These are phyloP conservation scores for Penicillium pulvis DNA, from an alignment of 495 filamentous ascomycete genomes.

Conservation along the genomic window DNA sequence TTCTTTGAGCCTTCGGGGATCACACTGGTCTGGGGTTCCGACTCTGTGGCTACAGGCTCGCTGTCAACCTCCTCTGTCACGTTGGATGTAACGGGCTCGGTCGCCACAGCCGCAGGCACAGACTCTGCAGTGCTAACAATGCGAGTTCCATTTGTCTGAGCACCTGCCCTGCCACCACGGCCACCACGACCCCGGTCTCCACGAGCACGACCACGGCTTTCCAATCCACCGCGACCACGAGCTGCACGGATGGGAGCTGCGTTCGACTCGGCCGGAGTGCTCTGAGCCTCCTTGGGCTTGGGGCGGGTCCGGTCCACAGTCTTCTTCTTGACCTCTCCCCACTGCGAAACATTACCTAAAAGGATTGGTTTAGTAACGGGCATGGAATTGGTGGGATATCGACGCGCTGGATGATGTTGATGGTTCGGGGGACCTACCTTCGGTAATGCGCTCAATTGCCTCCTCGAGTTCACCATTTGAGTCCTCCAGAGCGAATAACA, in stretches of 20 bases:
- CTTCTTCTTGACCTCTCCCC: slow-evolving; percentile 93
- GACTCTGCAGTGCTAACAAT: slow-evolving; percentile 32
- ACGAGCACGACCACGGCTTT: slow-evolving; percentile 68
- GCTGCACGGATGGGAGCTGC: slow-evolving; percentile 60
- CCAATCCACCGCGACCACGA: slow-evolving; percentile 66
- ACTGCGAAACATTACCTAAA: slow-evolving; percentile 85
- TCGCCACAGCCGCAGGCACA: slow-evolving; percentile 26
- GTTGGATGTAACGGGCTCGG: slow-evolving; percentile 45
- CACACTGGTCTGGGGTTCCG: slow-evolving; percentile 46
- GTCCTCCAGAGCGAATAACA: slow-evolving; percentile 89
- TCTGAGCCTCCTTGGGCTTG: slow-evolving; percentile 75
- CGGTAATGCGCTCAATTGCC: slow-evolving; percentile 85
- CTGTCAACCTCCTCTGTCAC: slow-evolving; percentile 29
- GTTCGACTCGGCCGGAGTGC: slow-evolving; percentile 49
- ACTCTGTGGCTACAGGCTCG: slow-evolving; percentile 32
- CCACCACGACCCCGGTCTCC: slow-evolving; percentile 75
- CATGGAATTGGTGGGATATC: slow-evolving; percentile 7
- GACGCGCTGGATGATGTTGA: neutral
- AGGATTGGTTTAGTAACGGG: slow-evolving; percentile 3
- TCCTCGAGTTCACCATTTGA: slow-evolving; percentile 83
- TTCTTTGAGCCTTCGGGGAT: slow-evolving; percentile 56
- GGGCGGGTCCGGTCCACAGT: slow-evolving; percentile 79
- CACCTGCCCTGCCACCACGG: slow-evolving; percentile 68
- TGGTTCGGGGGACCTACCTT: slow-evolving; percentile 61
- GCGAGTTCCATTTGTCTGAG: slow-evolving; percentile 56